Conservation (phyloP, 78 protist species). For the Dictyostelium intermedium region DNA sequence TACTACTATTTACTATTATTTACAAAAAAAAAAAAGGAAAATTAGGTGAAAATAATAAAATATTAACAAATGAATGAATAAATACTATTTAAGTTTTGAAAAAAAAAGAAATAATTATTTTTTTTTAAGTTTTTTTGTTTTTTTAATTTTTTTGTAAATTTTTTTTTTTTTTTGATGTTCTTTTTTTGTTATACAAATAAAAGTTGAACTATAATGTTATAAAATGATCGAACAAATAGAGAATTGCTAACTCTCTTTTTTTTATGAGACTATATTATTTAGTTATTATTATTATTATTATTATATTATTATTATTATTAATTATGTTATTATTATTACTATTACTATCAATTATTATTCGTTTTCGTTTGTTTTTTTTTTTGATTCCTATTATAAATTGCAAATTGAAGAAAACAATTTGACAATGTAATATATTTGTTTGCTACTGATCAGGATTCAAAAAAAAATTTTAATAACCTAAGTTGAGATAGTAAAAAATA, state of each 20-base stretch:
- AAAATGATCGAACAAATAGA: neutral
- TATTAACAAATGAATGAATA: conserved; percentile 12
- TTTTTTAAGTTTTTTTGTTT: neutral
- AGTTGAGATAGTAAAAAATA: too few species aligned
- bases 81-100: neutral
- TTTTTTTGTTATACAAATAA: neutral
- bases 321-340: too few species aligned
- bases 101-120: neutral
- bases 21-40: neutral
- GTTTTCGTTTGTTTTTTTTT: neutral
- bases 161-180: neutral
- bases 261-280: neutral
- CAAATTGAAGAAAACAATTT: neutral
- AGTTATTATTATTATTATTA: neutral
- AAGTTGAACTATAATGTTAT: conserved; percentile 4
- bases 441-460: neutral
- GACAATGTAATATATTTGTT: neutral
- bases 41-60: neutral
- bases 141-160: neutral
- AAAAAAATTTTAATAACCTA: neutral
- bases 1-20: neutral
- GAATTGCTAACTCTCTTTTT: neutral
- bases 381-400: neutral
- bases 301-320: too few species aligned
- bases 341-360: neutral